Conservation (phyloP, 106 monocot genomes). For the Triglochin maritima region DNA sequence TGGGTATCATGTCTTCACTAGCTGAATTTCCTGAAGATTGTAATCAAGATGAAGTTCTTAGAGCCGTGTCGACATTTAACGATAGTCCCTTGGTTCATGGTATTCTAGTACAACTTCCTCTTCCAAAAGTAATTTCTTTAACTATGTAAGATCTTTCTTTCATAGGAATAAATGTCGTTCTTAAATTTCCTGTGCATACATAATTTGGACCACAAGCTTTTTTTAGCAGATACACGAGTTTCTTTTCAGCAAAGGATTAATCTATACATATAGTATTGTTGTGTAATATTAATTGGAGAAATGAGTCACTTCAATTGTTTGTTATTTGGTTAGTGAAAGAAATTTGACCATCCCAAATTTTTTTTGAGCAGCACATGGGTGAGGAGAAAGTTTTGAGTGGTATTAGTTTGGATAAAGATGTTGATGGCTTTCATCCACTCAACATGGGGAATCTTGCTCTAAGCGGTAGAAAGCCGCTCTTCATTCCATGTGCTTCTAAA, state of each 20-base stretch:
- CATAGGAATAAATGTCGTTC: too few relatives aligned
- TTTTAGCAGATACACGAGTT: too few relatives aligned
- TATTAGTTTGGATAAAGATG: slow-evolving; percentile 83
- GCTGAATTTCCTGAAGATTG: slow-evolving; percentile 56
- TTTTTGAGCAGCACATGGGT: slow-evolving; percentile 57
- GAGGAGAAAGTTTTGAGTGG: slow-evolving; percentile 72
- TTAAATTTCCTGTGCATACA: too few relatives aligned
- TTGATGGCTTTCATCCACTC: slow-evolving; percentile 92
- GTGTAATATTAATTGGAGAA: background rate
- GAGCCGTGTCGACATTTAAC: slow-evolving; percentile 51
- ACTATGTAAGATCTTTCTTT: slow-evolving; percentile 8
- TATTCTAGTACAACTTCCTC: slow-evolving; percentile 86
- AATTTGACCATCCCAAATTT: background rate
- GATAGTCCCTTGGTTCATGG: slow-evolving; percentile 87
- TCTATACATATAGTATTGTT: background rate
- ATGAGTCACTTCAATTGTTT: background rate
- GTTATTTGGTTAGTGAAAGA: background rate
- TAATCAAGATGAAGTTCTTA: slow-evolving; percentile 50
- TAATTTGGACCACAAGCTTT: too few relatives aligned
- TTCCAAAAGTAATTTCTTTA: slow-evolving; percentile 63
- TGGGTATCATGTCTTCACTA: slow-evolving; percentile 59
- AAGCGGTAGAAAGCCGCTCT: slow-evolving; percentile 59
- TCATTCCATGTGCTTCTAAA: slow-evolving; percentile 85
- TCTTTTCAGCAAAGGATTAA: background rate
- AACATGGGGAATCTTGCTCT: slow-evolving; percentile 95